A percentile compares a stretch with the other conserved stretches of the same genome.
phyloP scores from a whole-genome alignment of 768 basidiomycete genomes.

The Cantharellus anzutake region DNA sequence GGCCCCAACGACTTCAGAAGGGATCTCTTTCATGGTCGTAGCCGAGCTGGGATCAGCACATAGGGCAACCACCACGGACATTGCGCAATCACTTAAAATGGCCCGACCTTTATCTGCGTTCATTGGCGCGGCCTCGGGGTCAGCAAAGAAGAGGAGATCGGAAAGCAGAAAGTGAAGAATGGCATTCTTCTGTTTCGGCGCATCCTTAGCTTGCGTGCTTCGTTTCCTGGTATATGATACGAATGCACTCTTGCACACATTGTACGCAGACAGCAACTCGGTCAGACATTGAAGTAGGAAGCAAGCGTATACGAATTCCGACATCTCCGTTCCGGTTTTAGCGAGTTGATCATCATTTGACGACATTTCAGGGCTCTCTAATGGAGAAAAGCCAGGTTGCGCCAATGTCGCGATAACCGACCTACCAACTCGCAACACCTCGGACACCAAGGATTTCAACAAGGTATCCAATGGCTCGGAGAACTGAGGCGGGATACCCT shows the following conservation, averaged over 20 bases:
- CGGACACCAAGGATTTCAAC: slow-evolving; percentile 46
- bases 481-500: slow-evolving; percentile 12
- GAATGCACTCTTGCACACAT: slow-evolving; percentile 76
- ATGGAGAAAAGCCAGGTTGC: neutral
- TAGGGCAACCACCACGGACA: slow-evolving; percentile 76
- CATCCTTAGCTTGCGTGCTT: slow-evolving; percentile 42
- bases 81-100: slow-evolving; percentile 40
- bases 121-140: slow-evolving; percentile 37
- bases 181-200: slow-evolving; percentile 36
- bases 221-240: slow-evolving; percentile 49
- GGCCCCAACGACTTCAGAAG: slow-evolving; percentile 66
- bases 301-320: slow-evolving; percentile 36
- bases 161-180: slow-evolving; percentile 67
- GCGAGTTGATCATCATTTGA: slow-evolving; percentile 5
- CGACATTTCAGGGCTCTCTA: neutral
- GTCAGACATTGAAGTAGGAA: slow-evolving; percentile 86
- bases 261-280: slow-evolving; percentile 85
- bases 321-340: neutral
- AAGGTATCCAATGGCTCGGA: slow-evolving; percentile 29
- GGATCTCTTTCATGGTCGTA: slow-evolving; percentile 55
- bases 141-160: slow-evolving; percentile 46
- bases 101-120: slow-evolving; percentile 29
- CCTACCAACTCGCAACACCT: slow-evolving; percentile 47
- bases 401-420: slow-evolving; percentile 11
- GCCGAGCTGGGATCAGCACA: slow-evolving; percentile 64